Evolutionary conservation across 2,329 filamentous ascomycete species (phyloP), one percentile per base, ranked within the genome.

Genomic region (Gnomoniopsis smithogilvyi): DNA sequence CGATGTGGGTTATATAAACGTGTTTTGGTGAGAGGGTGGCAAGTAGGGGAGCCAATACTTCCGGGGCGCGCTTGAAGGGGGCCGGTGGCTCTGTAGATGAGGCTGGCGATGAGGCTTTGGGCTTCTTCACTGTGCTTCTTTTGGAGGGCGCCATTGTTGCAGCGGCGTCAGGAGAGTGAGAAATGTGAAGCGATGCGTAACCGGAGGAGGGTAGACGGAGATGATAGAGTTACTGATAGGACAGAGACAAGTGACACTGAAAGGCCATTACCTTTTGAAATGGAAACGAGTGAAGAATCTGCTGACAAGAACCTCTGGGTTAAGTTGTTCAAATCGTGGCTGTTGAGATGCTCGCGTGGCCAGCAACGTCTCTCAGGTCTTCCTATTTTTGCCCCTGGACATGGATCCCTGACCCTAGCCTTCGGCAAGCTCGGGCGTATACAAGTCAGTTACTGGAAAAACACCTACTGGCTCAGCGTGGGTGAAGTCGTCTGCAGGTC

Each of bases 1-100:
- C 93, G 73, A 96, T 79, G 77, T 96, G 92, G 33, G 89, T 81
- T 67, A 97, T 83, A 80, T 97, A 96, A 70, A 96, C 82, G 72
- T 91, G 85, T 58, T 82, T 76, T 58, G 82, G 78, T 60, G 86
- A 82, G 61, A 96, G 86, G 47, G 79, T 81, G 38, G 82, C 76
- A 68, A 90, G 80, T 70, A 96, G 88, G 12, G 86, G 81, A 53
- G 80, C 67, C 56, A 96, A 82, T 34, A 80, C 78, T 51, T 82
- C 72, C 1, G 90, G 84, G 0, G 86, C 85, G 60, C 78, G 78
- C 65, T 82, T 82, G 79, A 95, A 96, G 8, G 91, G 91, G 33
- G 80, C 72, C 0, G 87, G 87, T 8, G 78, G 79, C n/a, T 60
- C 57, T 3, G 50, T 33, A 12, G 53, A 51, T 19, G 36, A 34